Evolutionary conservation across 23 red algal genomes (phyloP).

Genomic region (Gracilaria gracilis): DNA sequence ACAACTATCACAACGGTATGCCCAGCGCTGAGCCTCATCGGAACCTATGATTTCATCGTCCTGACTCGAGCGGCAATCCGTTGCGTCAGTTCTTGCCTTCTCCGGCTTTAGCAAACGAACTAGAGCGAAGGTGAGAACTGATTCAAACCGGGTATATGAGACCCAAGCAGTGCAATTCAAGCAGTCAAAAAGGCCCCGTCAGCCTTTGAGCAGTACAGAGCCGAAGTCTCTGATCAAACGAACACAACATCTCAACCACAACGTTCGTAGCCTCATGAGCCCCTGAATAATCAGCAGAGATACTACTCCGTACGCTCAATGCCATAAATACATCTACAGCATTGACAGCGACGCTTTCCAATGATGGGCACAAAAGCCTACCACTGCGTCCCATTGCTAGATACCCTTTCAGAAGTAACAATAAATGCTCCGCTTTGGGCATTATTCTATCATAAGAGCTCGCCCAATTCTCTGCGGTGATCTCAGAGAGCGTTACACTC

Average conservation of each 20-base stretch:
- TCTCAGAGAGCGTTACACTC: neutral
- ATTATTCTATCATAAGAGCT: slow-evolving; percentile 4
- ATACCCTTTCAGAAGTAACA: slow-evolving; percentile 18
- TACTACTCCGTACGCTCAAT: neutral
- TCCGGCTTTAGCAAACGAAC: neutral
- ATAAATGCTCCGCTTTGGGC: neutral
- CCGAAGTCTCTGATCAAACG: slow-evolving; percentile 58
- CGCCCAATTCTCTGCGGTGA: slow-evolving; percentile 12
- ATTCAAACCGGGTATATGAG: slow-evolving; percentile 35
- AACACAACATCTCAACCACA: slow-evolving; percentile 45
- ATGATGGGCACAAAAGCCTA: slow-evolving; percentile 27
- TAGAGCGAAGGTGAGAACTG: slow-evolving; percentile 21
- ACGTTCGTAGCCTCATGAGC: neutral
- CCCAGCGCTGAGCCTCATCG: slow-evolving; percentile 53
- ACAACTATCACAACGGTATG: slow-evolving; percentile 76
- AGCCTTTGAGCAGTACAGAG: slow-evolving; percentile 48
- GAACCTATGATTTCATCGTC: slow-evolving; percentile 20
- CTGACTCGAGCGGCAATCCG: neutral
- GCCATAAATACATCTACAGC: slow-evolving; percentile 51
- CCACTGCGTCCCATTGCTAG: slow-evolving; percentile 35
- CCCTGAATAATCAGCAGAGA: neutral
- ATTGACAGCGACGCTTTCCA: slow-evolving; percentile 18
- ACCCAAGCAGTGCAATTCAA: slow-evolving; percentile 6
- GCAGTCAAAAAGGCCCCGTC: slow-evolving; percentile 40
- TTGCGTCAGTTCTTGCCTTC: neutral